Evolutionary conservation across 192 early-diverging fungal genomes (phyloP).

Genomic region (Linnemannia elongata): DNA sequence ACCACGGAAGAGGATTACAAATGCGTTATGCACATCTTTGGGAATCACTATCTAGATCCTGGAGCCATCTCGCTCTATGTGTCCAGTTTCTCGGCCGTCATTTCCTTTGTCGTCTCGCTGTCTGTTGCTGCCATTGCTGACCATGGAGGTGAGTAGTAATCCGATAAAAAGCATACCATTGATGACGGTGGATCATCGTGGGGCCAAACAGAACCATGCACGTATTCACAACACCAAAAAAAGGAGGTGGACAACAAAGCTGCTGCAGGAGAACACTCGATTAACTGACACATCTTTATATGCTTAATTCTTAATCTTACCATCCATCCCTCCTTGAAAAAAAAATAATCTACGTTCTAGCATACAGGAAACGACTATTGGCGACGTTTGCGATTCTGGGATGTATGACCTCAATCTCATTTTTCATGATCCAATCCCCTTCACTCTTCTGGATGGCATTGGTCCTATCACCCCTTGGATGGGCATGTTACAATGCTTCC

Average conservation of each 20-base stretch:
- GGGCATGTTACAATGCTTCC: constrained; percentile 60
- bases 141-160: constrained; percentile 32
- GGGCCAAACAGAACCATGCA: no score
- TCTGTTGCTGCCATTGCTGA: constrained; percentile 61
- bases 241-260: neutral
- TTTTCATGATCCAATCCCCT: constrained; percentile 30
- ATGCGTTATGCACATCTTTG: constrained; percentile 49
- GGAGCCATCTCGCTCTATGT: constrained; percentile 56
- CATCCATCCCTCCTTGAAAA: neutral
- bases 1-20: constrained; percentile 16
- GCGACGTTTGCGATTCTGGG: constrained; percentile 50
- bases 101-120: constrained; percentile 57
- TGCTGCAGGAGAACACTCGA: constrained; percentile 22
- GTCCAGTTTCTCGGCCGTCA: constrained; percentile 46
- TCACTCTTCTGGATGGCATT: constrained; percentile 31
- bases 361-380: constrained; percentile 38
- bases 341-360: constrained; percentile 1
- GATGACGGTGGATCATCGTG: no score
- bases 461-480: constrained; percentile 38
- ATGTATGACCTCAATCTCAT: constrained; percentile 39
- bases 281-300: neutral
- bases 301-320: neutral
- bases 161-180: neutral
- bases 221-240: neutral
- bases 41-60: constrained; percentile 43